Percentiles rank a stretch among this genome's conserved stretches.
Evolutionary conservation across 2,329 filamentous ascomycete genomes (phyloP).

Genomic region (Aspergillus eucalypticola): DNA sequence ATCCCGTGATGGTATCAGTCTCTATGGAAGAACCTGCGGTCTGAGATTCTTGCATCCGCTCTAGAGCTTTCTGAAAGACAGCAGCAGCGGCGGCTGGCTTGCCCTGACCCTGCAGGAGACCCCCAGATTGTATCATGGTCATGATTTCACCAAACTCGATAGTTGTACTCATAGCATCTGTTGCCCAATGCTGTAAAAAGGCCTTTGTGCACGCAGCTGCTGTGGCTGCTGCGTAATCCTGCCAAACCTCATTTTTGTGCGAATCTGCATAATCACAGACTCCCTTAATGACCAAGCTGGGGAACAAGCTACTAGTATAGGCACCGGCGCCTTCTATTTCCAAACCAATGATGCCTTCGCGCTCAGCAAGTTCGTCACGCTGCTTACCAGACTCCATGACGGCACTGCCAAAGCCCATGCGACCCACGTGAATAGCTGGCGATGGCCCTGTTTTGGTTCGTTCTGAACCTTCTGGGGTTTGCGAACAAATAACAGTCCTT

Average conservation of each 20-base stretch:
- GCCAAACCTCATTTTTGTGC: constrained; percentile 23
- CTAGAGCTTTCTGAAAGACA: not conserved
- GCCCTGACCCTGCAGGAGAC: not conserved
- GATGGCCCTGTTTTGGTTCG: not conserved
- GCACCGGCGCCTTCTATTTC: constrained; percentile 6
- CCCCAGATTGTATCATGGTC: not conserved
- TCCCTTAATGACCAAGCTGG: constrained; percentile 14
- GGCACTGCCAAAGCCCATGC: constrained; percentile 10
- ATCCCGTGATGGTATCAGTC: not conserved
- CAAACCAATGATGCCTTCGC: not conserved
- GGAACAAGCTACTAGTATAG: not conserved
- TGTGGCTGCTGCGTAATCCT: constrained; percentile 21
- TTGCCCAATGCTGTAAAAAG: constrained; percentile 3
- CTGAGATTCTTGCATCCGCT: not conserved
- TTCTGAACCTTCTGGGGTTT: not conserved
- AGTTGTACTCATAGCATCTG: not conserved
- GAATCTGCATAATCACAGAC: constrained; percentile 24
- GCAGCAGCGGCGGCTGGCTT: not conserved
- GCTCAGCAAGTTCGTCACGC: not conserved
- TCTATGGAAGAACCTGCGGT: not conserved
- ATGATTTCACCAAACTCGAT: not conserved
- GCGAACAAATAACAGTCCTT: not conserved
- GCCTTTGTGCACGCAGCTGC: constrained; percentile 20
- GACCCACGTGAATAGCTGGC: constrained; percentile 11
- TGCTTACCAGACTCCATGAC: constrained; percentile 19